Evolutionary conservation across 2,329 filamentous ascomycete genomes (phyloP).

Genomic region (Corinectria fuckeliana): DNA sequence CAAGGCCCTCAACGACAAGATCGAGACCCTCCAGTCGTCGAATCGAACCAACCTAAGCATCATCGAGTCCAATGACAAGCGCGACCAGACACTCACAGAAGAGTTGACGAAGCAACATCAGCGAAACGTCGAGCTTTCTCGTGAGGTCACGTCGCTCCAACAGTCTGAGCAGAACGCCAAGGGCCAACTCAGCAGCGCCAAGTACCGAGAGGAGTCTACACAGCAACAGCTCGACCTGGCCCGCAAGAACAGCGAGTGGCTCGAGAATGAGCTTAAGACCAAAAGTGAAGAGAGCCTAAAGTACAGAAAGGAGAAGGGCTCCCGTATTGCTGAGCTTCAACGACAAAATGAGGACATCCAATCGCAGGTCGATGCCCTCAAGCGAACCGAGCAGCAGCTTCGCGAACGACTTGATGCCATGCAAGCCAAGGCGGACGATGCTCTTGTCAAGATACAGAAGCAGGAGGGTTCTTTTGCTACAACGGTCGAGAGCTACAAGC

Average conservation of each 20-base stretch:
- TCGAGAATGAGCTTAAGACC: conserved; percentile 88
- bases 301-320: conserved; percentile 92
- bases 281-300: conserved; percentile 87
- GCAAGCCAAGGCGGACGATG: conserved; percentile 86
- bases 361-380: conserved; percentile 77
- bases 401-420: conserved; percentile 83
- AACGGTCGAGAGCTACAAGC: conserved; percentile 84
- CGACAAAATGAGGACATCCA: conserved; percentile 85
- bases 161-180: conserved; percentile 84
- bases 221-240: conserved; percentile 90
- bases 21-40: conserved; percentile 85
- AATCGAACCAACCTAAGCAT: conserved; percentile 90
- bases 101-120: conserved; percentile 90
- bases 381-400: conserved; percentile 79
- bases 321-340: conserved; percentile 86
- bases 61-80: conserved; percentile 86
- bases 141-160: conserved; percentile 81
- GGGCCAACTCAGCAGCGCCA: conserved; percentile 78
- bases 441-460: conserved; percentile 80
- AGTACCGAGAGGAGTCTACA: conserved; percentile 88
- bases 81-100: conserved; percentile 83
- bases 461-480: conserved; percentile 83
- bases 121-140: conserved; percentile 82
- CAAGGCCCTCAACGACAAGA: conserved; percentile 79
- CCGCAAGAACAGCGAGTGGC: conserved; percentile 91